Conservation (phyloP, 2,329 filamentous ascomycete genomes). For the Allantophomopsis cytisporea region DNA sequence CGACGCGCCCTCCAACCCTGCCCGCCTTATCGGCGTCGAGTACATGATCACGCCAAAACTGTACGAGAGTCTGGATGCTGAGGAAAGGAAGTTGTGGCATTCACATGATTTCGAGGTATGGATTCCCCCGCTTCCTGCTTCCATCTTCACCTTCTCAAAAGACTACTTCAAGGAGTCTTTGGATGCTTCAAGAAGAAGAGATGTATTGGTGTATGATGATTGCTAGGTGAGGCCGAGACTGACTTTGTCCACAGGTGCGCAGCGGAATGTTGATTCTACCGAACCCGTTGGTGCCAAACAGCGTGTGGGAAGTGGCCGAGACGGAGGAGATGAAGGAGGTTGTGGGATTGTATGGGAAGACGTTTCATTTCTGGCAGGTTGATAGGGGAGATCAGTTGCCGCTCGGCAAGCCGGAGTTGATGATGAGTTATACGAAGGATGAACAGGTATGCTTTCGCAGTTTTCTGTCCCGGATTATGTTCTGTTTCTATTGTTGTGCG, state of each 20-base stretch:
- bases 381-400: slow-evolving; percentile 57
- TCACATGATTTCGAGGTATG: slow-evolving; percentile 38
- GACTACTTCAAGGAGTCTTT: no score
- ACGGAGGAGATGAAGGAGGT: slow-evolving; percentile 70
- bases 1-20: slow-evolving; percentile 51
- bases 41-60: slow-evolving; percentile 55
- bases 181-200: no score
- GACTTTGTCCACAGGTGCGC: slow-evolving; percentile 3
- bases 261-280: slow-evolving; percentile 69
- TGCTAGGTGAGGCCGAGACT: no score
- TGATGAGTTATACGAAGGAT: slow-evolving; percentile 43
- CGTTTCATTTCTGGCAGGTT: slow-evolving; percentile 78
- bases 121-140: no score
- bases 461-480: neutral
- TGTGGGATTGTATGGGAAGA: slow-evolving; percentile 65
- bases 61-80: slow-evolving; percentile 47
- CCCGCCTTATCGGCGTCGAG: slow-evolving; percentile 70
- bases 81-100: slow-evolving; percentile 71
- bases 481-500: no score
- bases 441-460: slow-evolving; percentile 27
- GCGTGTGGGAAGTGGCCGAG: slow-evolving; percentile 64
- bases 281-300: slow-evolving; percentile 39
- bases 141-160: no score
- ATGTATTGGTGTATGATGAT: no score
- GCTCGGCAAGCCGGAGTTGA: slow-evolving; percentile 45